Base-by-base conservation (phyloP, 805 yeast species). In the Yamadazyma scolyti region DNA sequence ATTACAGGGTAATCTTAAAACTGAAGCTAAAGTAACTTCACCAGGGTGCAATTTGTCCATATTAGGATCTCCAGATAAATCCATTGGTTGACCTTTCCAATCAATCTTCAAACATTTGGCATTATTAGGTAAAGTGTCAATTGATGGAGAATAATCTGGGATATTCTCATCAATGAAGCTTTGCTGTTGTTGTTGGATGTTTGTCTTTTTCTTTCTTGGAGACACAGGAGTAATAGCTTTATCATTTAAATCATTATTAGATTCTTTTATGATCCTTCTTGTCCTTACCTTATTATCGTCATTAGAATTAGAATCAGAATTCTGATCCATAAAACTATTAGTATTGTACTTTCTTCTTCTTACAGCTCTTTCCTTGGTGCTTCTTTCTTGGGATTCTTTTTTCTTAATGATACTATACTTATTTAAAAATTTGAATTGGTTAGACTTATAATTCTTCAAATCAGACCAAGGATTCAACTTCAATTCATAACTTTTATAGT, bases 21-120 rank as follows among this genome's bases (percentile, higher is more conserved):
- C 82, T 11, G 94, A 82, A 4, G 97, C 97, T 39, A 90, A 68
- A 24, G 73, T 69, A 10, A 82, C 72, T 60, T 90, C 98, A 4
- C 96, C 96, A 1, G 97, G 97, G 58, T 90, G 97, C 43, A 93
- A 69, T 46, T 79, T 72, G 27, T 62, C 61, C 30, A 73, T 58
- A 44, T 85, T 71, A 13, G 96, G 94, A 58, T 93, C 97, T 19
- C 58, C 48, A 11, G 81, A 68, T 34, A 90, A 71, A 56, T 85
- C 94, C 96, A 90, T 88, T 21, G 97, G 95, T 47, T 88, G 95
- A 8, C 97, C 98, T 63, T 89, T 90, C 98, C 98, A 90, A 56
- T 90, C 97, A 20, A 94, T 84, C 52, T 82, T 82, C 46, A 89
- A 68, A 43, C 86, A 78, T 61, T 82, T 79, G 34, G 72, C 63